phyloP scores from a whole-genome alignment of 257 asterid genomes.

The Echium plantagineum region DNA sequence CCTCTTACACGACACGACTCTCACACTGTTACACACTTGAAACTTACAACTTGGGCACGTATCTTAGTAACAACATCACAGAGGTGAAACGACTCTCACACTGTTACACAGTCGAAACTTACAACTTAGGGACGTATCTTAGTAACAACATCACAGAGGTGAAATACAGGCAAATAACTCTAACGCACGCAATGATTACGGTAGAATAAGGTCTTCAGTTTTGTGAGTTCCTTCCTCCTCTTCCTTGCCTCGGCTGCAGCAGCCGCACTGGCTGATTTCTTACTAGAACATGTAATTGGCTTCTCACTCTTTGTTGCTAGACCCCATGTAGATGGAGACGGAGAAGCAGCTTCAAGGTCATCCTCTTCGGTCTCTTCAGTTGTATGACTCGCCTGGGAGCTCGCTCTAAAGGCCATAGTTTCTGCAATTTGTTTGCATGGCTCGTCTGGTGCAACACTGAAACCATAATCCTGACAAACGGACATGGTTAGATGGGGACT shows the following conservation, averaged over 20 bases:
- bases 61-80: no score
- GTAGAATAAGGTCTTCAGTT: slow-evolving; percentile 21
- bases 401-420: background rate
- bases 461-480: slow-evolving; percentile 7
- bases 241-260: slow-evolving; percentile 49
- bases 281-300: background rate
- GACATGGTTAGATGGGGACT: slow-evolving; percentile 1
- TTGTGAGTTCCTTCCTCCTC: slow-evolving; percentile 67
- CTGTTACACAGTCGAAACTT: no score
- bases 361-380: background rate
- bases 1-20: no score
- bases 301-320: slow-evolving; percentile 6
- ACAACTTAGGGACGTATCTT: no score
- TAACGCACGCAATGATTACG: slow-evolving; percentile 4
- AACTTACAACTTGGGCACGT: no score
- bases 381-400: background rate
- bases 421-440: background rate
- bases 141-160: no score
- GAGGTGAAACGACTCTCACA: no score
- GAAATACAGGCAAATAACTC: background rate
- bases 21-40: no score
- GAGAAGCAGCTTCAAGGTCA: background rate
- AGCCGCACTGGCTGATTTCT: slow-evolving; percentile 9
- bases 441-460: background rate
- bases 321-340: background rate